These are phyloP conservation scores for Botrytis byssoidea DNA, from an alignment of 2,329 filamentous ascomycete species.

Conservation along the genomic window DNA sequence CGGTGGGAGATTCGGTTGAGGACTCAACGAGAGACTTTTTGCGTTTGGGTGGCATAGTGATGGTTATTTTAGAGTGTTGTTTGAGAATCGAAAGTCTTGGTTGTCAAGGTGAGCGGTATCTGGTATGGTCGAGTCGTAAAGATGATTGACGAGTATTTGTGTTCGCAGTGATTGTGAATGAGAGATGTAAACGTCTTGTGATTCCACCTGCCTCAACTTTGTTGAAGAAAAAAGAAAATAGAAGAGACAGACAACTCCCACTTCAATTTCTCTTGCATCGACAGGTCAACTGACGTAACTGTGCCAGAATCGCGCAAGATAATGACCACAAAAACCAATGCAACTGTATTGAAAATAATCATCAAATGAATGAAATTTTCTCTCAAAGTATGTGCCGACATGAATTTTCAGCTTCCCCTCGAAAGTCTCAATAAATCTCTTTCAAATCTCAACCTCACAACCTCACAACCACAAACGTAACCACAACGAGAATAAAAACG, in stretches of 20 bases:
- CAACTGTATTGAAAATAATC: neutral
- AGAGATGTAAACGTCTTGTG: neutral
- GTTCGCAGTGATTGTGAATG: neutral
- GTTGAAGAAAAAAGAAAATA: neutral
- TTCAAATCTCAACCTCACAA: neutral
- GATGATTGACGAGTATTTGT: neutral
- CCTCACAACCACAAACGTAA: neutral
- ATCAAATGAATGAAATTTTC: neutral
- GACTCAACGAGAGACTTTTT: constrained; percentile 7
- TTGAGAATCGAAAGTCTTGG: neutral
- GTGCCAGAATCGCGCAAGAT: neutral
- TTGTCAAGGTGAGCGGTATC: neutral
- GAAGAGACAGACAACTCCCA: neutral
- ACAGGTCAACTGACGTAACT: neutral
- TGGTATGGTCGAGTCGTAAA: neutral
- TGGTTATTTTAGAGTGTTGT: neutral
- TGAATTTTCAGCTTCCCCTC: neutral
- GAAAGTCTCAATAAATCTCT: neutral
- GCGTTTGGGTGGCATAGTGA: constrained; percentile 18
- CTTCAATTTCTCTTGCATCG: neutral
- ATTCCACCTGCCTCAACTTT: neutral
- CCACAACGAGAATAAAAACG: neutral
- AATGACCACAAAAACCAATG: neutral
- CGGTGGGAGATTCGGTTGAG: neutral
- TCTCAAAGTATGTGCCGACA: neutral